Base-by-base conservation (phyloP, 306 rosid species). In the Trifolium fragiferum region DNA sequence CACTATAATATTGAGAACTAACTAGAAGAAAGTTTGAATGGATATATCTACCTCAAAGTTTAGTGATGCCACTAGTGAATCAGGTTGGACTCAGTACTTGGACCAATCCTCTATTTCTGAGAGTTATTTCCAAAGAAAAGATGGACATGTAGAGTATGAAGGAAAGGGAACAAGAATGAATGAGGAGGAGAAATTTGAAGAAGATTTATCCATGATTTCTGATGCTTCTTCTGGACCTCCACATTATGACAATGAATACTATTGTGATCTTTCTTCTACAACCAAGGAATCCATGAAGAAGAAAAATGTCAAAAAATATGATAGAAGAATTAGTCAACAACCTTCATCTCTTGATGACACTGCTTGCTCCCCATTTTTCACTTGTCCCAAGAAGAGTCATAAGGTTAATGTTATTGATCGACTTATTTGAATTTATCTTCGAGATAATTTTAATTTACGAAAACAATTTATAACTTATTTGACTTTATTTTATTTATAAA, bases 221-320 rank as follows among this genome's bases (percentile, higher is more conserved):
- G 97, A 93, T 82, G 98, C 98, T 74, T 91, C 97, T 46, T 93
- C 98, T 33, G 97, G 97, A 27, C 97, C 96, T 73, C 93, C 96
- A 47, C 87, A 88, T 85, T 80, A 67, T 76, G 83, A 78, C 49
- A 87, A 82, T 57, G 84, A 82, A 37, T 71, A 77, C 76, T 72
- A 65, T 50, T 70, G 66, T 54, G 40, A 37, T 7, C 58, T 50
- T 77, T 44, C 89, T 32, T 67, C 86, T 25, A 82, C 75, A 55
- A 61, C 46, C 32, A 70, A 53, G 6, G 86, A 84, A 51, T 67
- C 69, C 38, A 83, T 84, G 30, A 82, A 76, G 77, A 76, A 75
- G 72, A 84, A 82, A 73, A 81, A 81, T 76, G 79, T 70, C 68
- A 87, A 76, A 83, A 90, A 82, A 75, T 78, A 21, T 76, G 69